phyloP scores from a whole-genome alignment of 768 basidiomycete species.

The Rhodotorula babjevae region DNA sequence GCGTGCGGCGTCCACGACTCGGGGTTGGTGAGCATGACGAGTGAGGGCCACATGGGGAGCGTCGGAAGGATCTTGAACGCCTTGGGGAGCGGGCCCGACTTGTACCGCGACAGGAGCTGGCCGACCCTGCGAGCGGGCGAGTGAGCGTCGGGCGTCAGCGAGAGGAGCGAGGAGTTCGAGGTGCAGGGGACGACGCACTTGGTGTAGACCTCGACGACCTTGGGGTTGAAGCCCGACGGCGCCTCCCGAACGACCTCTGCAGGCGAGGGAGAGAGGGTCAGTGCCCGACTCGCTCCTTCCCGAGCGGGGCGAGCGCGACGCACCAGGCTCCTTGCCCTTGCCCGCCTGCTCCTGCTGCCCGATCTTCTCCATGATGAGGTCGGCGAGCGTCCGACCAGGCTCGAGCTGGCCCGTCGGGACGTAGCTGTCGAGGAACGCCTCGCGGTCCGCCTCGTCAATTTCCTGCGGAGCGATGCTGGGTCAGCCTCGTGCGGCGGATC shows the following conservation, averaged over 20 bases:
- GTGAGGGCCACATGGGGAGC: conserved; percentile 89
- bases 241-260: conserved; percentile 11
- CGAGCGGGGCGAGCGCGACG: neutral
- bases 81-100: conserved; percentile 90
- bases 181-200: conserved; percentile 58
- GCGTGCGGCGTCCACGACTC: conserved; percentile 95
- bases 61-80: conserved; percentile 97
- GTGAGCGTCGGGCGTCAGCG: neutral
- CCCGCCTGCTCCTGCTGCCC: conserved; percentile 58
- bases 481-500: conserved; percentile 1
- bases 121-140: conserved; percentile 61
- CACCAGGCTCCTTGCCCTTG: conserved; percentile 52
- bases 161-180: neutral
- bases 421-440: conserved; percentile 75
- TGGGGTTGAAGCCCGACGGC: conserved; percentile 72
- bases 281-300: no score
- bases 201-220: conserved; percentile 84
- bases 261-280: no score
- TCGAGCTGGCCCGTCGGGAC: conserved; percentile 57
- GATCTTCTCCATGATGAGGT: conserved; percentile 92
- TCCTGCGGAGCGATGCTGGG: conserved; percentile 48
- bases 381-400: conserved; percentile 70
- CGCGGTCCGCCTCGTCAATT: conserved; percentile 76
- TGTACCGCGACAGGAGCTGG: conserved; percentile 75
- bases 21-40: conserved; percentile 85